Conservation (phyloP, 768 basidiomycete genomes). For the Podaxis sp. region DNA sequence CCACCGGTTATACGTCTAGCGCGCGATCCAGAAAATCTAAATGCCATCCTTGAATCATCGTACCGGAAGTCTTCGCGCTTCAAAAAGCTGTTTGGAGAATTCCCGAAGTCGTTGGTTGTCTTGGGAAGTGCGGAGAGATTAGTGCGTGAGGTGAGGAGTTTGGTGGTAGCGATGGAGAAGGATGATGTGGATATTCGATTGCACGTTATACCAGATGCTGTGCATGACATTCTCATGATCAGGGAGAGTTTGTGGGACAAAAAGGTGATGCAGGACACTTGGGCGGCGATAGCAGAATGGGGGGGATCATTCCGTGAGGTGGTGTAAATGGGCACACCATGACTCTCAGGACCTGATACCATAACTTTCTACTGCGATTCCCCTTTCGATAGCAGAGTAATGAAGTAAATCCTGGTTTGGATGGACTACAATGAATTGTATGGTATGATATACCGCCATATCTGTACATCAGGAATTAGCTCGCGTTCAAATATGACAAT, state of each 20-base stretch:
- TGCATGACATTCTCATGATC: slow-evolving; percentile 46
- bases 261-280: slow-evolving; percentile 34
- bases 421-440: neutral
- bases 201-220: slow-evolving; percentile 38
- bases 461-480: neutral
- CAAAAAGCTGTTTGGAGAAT: slow-evolving; percentile 43
- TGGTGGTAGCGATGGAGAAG: slow-evolving; percentile 38
- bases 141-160: slow-evolving; percentile 44
- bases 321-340: neutral
- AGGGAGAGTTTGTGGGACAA: slow-evolving; percentile 46
- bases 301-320: neutral
- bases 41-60: slow-evolving; percentile 21
- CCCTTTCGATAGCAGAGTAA: no score
- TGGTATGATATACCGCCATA: neutral
- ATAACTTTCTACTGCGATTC: no score
- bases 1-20: slow-evolving; percentile 19
- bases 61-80: slow-evolving; percentile 28
- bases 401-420: neutral
- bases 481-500: neutral
- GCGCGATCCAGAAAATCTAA: slow-evolving; percentile 18
- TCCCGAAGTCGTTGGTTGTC: slow-evolving; percentile 44
- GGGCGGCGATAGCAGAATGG: slow-evolving; percentile 38
- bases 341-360: no score
- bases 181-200: slow-evolving; percentile 36
- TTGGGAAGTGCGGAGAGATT: slow-evolving; percentile 53